Conservation (phyloP, 805 yeast species). For the Torulaspora maleeae region DNA sequence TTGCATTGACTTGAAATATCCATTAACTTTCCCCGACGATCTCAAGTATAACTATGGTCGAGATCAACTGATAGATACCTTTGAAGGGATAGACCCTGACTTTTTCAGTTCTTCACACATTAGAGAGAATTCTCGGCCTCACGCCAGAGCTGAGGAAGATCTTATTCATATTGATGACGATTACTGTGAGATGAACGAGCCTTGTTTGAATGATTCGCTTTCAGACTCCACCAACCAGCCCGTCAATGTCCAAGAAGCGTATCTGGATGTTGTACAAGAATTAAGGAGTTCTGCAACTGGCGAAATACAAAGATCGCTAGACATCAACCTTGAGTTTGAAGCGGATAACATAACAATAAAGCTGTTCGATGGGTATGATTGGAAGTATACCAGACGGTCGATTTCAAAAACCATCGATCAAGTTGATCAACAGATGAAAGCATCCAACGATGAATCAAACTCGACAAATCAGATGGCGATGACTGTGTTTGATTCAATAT, state of each 20-base stretch:
- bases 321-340: slow-evolving; percentile 27
- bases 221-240: slow-evolving; percentile 5
- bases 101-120: slow-evolving; percentile 21
- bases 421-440: slow-evolving; percentile 44
- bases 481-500: slow-evolving; percentile 65
- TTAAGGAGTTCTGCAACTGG: not conserved
- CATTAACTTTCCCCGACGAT: slow-evolving; percentile 54
- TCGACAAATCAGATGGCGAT: slow-evolving; percentile 13
- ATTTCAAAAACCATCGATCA: slow-evolving; percentile 61
- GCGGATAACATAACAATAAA: slow-evolving; percentile 41
- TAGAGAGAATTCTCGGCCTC: slow-evolving; percentile 11
- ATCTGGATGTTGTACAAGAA: slow-evolving; percentile 14
- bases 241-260: slow-evolving; percentile 16
- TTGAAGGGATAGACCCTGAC: slow-evolving; percentile 38
- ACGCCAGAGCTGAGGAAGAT: slow-evolving; percentile 21
- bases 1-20: slow-evolving; percentile 66
- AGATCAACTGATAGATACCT: slow-evolving; percentile 36
- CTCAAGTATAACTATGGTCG: slow-evolving; percentile 47
- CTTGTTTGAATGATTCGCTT: slow-evolving; percentile 5
- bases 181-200: slow-evolving; percentile 13
- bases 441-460: slow-evolving; percentile 11
- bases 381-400: slow-evolving; percentile 69
- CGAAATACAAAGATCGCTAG: slow-evolving; percentile 1
- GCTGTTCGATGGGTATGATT: slow-evolving; percentile 87
- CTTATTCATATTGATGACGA: slow-evolving; percentile 18